Evolutionary conservation across 2,329 filamentous ascomycete species (phyloP).

Genomic region (Cytospora piceae): DNA sequence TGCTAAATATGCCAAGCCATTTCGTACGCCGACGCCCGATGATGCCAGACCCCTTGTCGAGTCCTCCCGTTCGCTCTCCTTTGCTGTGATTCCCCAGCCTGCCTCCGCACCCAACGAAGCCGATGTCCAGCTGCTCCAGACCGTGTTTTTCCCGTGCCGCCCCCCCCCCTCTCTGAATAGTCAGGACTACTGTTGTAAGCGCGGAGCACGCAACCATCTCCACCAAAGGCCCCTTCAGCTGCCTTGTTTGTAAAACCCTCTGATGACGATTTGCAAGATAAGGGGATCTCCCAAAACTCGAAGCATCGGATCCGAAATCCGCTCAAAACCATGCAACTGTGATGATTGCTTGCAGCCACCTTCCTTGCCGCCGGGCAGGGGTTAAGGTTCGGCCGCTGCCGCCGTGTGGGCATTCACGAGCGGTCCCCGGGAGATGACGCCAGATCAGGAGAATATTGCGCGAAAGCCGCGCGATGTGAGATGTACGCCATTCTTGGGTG

Average conservation of each 20-base stretch:
- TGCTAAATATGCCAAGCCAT: neutral
- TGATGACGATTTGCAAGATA: conserved; percentile 1
- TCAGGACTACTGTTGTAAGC: neutral
- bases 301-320: neutral
- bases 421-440: conserved; percentile 16
- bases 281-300: neutral
- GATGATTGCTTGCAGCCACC: conserved; percentile 7
- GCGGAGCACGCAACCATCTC: conserved; percentile 28
- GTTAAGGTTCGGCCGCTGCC: conserved; percentile 13
- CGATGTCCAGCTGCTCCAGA: neutral
- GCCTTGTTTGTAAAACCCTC: conserved; percentile 2
- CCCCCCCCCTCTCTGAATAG: neutral
- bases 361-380: conserved; percentile 1
- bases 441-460: conserved; percentile 20
- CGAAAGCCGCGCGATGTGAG: conserved; percentile 7
- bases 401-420: conserved; percentile 10
- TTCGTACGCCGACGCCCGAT: conserved; percentile 20
- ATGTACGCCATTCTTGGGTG: conserved; percentile 5
- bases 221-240: conserved; percentile 11
- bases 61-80: neutral
- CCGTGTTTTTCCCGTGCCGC: neutral
- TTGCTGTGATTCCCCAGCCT: neutral
- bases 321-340: neutral
- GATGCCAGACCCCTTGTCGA: conserved; percentile 22
- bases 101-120: neutral